Evolutionary conservation across 768 basidiomycete genomes (phyloP), one percentile per base, ranked within the genome.

Genomic region (Baorangia bicolor): DNA sequence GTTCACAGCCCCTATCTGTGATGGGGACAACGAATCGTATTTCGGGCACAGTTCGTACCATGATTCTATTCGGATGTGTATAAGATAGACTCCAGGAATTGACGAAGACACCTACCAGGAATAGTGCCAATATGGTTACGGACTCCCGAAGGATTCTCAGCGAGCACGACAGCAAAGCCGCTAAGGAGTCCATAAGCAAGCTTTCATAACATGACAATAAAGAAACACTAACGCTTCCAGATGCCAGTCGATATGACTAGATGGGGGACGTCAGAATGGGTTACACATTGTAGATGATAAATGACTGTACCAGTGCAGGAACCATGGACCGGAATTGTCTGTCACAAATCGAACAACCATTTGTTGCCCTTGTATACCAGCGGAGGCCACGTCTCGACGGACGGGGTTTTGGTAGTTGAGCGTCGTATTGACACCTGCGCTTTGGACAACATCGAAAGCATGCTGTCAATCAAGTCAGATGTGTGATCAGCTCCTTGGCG

Each of bases 271-370:
- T 61, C 41, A 62, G 37, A 8, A 54, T 18, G 34, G 1, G 21
- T 25, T 13, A 20, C 18, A 20, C 7, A 23, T 37, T 18, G 9
- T 16, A 35, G 6, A 41, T n/a, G 13, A 46, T 18, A 21, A 49
- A 13, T 11, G 18, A 34, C 31, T 31, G 41, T 51, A 70, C 69
- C 69, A 79, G 53, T 79, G 78, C 39, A 78, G 56, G 58, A 79
- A 71, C 80, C 83, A 85, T 11, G 81, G 77, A 7, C 87, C 86
- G 1, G 84, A 72, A 65, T 88, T 88, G 59, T 88, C 82, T 3
- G 85, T 85, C 20, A 73, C 69, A 67, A 81, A 87, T 40, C 85
- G 78, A 34, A 88, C 70, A 9, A 78, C 75, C 41, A 80, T 76
- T 64, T 77, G 66, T 71, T 79, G 60, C 61, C 80, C 67, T 20